Evolutionary conservation across 2,329 filamentous ascomycete genomes (phyloP).

Genomic region (Juglanconis oblonga): DNA sequence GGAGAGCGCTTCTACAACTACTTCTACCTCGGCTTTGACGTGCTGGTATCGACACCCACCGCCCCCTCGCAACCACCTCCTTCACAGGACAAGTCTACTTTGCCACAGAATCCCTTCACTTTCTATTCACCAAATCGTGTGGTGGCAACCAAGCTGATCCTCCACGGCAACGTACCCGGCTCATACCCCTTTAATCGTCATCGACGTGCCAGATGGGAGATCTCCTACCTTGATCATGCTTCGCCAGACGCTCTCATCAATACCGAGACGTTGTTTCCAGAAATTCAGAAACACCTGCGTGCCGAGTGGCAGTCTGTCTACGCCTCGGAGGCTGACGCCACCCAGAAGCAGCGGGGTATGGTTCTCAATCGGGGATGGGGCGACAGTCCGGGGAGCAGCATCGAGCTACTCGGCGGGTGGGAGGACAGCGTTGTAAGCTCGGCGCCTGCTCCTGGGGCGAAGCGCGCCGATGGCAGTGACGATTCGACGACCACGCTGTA

Average conservation of each 20-base stretch:
- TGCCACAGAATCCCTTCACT: slow-evolving; percentile 35
- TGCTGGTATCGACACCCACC: slow-evolving; percentile 79
- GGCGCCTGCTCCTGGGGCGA: slow-evolving; percentile 43
- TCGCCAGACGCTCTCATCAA: slow-evolving; percentile 47
- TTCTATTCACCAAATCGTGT: slow-evolving; percentile 58
- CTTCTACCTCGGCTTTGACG: slow-evolving; percentile 91
- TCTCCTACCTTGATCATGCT: slow-evolving; percentile 54
- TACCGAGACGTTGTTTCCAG: slow-evolving; percentile 76
- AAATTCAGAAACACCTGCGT: slow-evolving; percentile 67
- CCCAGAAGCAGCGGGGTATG: slow-evolving; percentile 67
- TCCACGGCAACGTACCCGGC: slow-evolving; percentile 92
- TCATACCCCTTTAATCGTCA: slow-evolving; percentile 97
- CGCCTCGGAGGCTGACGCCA: slow-evolving; percentile 49
- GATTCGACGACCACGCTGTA: slow-evolving; percentile 78
- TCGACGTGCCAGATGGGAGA: slow-evolving; percentile 82
- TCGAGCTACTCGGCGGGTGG: slow-evolving; percentile 81
- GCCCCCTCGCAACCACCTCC: slow-evolving; percentile 63
- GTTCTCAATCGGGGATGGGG: slow-evolving; percentile 88
- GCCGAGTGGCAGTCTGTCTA: slow-evolving; percentile 69
- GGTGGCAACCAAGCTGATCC: slow-evolving; percentile 85
- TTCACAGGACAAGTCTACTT: slow-evolving; percentile 30
- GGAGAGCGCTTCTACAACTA: slow-evolving; percentile 95
- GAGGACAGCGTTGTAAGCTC: slow-evolving; percentile 63
- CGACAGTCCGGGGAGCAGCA: slow-evolving; percentile 85
- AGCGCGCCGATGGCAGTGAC: slow-evolving; percentile 51